Conservation (phyloP, 2,329 filamentous ascomycete genomes). For the Grosmannia huntii region DNA sequence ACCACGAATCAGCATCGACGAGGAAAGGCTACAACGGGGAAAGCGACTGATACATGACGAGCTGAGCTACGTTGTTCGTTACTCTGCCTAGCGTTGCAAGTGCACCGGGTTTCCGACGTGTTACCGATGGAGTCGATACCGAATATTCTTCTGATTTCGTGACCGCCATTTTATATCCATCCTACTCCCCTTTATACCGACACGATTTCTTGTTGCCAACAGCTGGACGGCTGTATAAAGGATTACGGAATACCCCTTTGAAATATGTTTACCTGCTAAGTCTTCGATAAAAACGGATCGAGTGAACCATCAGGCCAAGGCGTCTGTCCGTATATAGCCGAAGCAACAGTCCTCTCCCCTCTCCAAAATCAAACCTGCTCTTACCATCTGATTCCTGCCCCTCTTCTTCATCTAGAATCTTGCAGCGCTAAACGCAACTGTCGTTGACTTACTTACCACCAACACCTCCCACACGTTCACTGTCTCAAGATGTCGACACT, state of each 20-base stretch:
- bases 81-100: not conserved
- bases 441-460: not conserved
- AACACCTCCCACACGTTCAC: not conserved
- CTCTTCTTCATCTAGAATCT: not conserved
- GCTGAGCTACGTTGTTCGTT: not conserved
- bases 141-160: not conserved
- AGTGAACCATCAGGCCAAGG: no score
- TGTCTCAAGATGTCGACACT: slow-evolving; percentile 17
- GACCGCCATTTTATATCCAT: not conserved
- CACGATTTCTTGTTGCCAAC: not conserved
- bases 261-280: no score
- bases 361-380: no score
- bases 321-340: no score
- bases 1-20: not conserved
- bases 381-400: not conserved
- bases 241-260: no score
- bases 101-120: not conserved
- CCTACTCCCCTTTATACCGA: not conserved
- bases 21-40: not conserved
- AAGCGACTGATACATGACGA: not conserved
- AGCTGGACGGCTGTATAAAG: not conserved
- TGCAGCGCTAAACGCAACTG: not conserved
- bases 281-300: no score
- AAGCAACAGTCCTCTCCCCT: no score
- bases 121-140: not conserved